These are phyloP conservation scores for Blastobotrys americana DNA, from an alignment of 805 yeast genomes.

Conservation along the genomic window DNA sequence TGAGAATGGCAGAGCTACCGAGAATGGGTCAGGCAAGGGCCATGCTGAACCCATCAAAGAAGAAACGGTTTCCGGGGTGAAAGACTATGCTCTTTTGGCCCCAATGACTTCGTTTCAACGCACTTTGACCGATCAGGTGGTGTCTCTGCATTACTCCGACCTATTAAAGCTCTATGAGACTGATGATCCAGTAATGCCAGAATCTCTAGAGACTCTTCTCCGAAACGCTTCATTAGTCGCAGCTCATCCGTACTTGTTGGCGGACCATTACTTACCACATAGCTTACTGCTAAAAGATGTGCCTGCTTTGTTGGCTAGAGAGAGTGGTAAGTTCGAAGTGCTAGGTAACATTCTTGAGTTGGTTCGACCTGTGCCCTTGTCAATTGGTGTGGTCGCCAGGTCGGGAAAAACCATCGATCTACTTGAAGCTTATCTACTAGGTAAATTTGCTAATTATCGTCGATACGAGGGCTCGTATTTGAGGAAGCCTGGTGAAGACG, in stretches of 20 bases:
- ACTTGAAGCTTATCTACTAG: slow-evolving; percentile 71
- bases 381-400: slow-evolving; percentile 64
- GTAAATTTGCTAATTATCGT: slow-evolving; percentile 56
- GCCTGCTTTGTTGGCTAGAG: slow-evolving; percentile 61
- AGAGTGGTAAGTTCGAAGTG: slow-evolving; percentile 78
- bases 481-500: slow-evolving; percentile 38
- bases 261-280: slow-evolving; percentile 81
- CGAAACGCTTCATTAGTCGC: slow-evolving; percentile 72
- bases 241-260: slow-evolving; percentile 81
- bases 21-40: too few species aligned
- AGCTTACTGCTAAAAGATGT: slow-evolving; percentile 63
- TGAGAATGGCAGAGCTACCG: slow-evolving; percentile 6
- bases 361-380: slow-evolving; percentile 38
- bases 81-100: slow-evolving; percentile 68
- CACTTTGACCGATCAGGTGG: slow-evolving; percentile 84
- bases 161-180: slow-evolving; percentile 76
- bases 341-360: slow-evolving; percentile 57
- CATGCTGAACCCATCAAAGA: background rate
- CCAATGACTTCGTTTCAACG: slow-evolving; percentile 83
- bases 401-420: slow-evolving; percentile 66
- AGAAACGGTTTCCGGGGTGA: slow-evolving; percentile 31
- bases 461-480: slow-evolving; percentile 61
- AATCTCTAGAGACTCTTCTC: slow-evolving; percentile 68
- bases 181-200: slow-evolving; percentile 54
- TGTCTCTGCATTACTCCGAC: slow-evolving; percentile 85